phyloP scores from a whole-genome alignment of 176 grass and related monocot genomes.

The bread wheat (Triticum aestivum) region DNA sequence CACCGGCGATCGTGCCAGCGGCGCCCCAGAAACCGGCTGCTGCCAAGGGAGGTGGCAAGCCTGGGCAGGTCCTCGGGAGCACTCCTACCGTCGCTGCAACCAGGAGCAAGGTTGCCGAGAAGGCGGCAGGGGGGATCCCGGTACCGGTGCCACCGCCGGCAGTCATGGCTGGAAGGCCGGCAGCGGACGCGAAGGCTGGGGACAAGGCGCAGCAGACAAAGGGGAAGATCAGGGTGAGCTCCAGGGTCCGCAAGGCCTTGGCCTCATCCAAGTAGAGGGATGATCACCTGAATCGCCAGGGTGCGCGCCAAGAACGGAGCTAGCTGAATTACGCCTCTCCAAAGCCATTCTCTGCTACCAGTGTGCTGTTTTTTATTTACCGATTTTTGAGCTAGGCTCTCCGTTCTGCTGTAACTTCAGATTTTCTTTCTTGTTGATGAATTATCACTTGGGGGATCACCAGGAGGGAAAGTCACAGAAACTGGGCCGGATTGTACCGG shows the following conservation, averaged over 20 bases:
- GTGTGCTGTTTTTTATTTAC: not conserved
- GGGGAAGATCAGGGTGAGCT: constrained; percentile 34
- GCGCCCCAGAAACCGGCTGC: not conserved
- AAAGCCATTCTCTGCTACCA: not conserved
- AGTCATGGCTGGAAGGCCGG: not conserved
- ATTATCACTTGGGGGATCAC: not conserved
- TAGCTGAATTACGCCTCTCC: too few species aligned
- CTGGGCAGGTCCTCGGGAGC: not conserved
- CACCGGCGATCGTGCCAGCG: not conserved
- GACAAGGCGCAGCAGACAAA: constrained; percentile 12
- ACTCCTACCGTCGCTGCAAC: not conserved
- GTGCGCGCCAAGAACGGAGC: not conserved
- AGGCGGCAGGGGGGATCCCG: constrained; percentile 8
- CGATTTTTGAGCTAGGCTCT: not conserved
- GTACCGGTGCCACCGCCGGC: constrained; percentile 23
- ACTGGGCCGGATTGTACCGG: not conserved
- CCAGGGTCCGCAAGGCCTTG: constrained; percentile 23
- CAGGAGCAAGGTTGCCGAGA: not conserved
- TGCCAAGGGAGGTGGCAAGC: not conserved
- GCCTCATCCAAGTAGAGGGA: constrained; percentile 34
- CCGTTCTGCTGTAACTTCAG: not conserved
- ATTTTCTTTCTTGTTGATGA: not conserved
- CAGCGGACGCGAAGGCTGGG: not conserved
- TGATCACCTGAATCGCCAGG: not conserved
- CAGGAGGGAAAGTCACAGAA: not conserved